Evolutionary conservation across 2,329 filamentous ascomycete species (phyloP).

Genomic region (Lachnellula cervina): DNA sequence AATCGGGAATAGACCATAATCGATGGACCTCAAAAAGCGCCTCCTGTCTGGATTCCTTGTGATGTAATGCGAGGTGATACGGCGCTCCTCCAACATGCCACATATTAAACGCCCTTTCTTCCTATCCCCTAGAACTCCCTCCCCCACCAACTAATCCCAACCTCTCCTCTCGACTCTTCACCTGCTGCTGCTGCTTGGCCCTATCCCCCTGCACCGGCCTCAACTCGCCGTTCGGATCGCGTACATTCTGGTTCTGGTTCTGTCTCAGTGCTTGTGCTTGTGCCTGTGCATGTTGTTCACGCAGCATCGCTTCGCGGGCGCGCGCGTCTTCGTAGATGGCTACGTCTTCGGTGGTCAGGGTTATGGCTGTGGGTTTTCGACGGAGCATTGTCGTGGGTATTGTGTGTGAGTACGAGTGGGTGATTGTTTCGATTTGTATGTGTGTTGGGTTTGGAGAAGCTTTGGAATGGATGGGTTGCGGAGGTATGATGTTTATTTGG

Average conservation of each 20-base stretch:
- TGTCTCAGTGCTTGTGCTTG: conserved; percentile 20
- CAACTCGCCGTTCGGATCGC: conserved; percentile 22
- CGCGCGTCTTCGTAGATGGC: conserved; percentile 64
- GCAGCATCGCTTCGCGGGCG: conserved; percentile 31
- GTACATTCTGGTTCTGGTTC: conserved; percentile 11
- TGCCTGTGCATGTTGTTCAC: conserved; percentile 23
- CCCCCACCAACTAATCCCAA: conserved; percentile 29
- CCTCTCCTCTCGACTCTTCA: conserved; percentile 34
- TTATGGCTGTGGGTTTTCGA: conserved; percentile 61
- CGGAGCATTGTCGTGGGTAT: conserved; percentile 51
- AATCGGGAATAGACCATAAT: too few species aligned
- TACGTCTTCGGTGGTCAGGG: conserved; percentile 65
- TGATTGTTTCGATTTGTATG: background rate
- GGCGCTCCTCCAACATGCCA: background rate
- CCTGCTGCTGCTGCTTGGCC: conserved; percentile 18
- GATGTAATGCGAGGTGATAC: background rate
- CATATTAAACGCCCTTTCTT: too few species aligned
- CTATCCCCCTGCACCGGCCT: conserved; percentile 14
- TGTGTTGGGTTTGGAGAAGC: conserved; percentile 1
- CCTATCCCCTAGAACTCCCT: conserved; percentile 11
- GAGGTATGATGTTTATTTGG: background rate
- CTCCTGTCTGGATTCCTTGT: background rate
- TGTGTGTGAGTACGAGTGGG: background rate
- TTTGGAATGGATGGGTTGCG: background rate
- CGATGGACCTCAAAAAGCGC: too few species aligned